Conservation (phyloP, 2,329 filamentous ascomycete species). For the Sarocladium oryzae region DNA sequence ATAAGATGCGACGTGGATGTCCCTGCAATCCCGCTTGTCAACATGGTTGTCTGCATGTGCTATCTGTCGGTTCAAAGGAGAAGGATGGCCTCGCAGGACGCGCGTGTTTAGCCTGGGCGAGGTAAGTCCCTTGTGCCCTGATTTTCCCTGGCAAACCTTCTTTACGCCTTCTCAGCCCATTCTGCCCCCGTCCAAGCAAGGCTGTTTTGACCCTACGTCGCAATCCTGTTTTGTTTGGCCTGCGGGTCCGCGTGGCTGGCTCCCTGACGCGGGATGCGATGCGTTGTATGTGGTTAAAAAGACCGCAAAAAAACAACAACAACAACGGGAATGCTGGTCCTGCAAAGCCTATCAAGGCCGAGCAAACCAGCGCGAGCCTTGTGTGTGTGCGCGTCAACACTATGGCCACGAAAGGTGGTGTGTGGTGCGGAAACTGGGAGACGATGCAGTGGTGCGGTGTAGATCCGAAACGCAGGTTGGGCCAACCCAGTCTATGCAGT, state of each 20-base stretch:
- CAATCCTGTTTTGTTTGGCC: conserved; percentile 1
- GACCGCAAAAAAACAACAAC: neutral
- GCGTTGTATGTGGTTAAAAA: neutral
- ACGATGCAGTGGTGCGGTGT: conserved; percentile 9
- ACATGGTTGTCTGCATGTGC: neutral
- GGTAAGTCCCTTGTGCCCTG: neutral
- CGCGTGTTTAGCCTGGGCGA: neutral
- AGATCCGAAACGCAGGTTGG: conserved; percentile 9
- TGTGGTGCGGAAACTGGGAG: neutral
- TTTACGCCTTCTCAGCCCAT: neutral
- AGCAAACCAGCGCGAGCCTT: neutral
- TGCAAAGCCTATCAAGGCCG: neutral
- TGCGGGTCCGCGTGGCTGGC: no score
- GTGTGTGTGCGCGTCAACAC: neutral
- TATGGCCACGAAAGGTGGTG: neutral
- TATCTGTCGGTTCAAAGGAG: neutral
- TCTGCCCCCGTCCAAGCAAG: neutral
- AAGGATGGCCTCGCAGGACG: neutral
- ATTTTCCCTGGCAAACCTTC: conserved; percentile 1
- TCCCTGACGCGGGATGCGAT: no score
- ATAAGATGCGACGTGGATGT: neutral
- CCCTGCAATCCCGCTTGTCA: conserved; percentile 7
- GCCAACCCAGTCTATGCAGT: conserved; percentile 8
- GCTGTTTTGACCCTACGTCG: neutral
- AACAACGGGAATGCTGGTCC: neutral